phyloP scores from a whole-genome alignment of 176 grass and related monocot species.

The Zoysia japonica region DNA sequence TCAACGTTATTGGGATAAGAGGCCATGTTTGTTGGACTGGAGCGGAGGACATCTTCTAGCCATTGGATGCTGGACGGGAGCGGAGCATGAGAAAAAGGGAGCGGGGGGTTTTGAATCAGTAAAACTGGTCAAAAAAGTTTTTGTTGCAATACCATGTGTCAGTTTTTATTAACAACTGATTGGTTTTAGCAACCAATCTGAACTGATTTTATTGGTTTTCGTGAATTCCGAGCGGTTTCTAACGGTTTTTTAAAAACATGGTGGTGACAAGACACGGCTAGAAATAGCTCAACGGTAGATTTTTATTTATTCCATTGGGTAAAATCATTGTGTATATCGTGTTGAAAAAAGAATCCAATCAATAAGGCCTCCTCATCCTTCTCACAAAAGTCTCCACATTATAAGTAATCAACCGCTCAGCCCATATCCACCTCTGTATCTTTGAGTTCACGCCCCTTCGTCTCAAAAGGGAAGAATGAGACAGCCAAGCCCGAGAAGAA shows the following conservation, averaged over 20 bases:
- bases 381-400: background rate
- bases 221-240: no score
- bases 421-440: constrained; percentile 59
- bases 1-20: no score
- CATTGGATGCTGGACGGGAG: background rate
- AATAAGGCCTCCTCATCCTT: background rate
- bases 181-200: no score
- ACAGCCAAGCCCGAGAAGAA: constrained; percentile 77
- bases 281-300: background rate
- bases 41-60: background rate
- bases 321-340: background rate
- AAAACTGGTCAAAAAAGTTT: no score
- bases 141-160: no score
- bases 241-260: no score
- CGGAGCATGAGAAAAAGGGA: background rate
- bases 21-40: no score
- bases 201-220: no score
- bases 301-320: background rate
- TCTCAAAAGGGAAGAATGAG: constrained; percentile 86
- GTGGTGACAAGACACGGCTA: background rate
- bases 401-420: constrained; percentile 23
- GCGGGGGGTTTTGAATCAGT: background rate
- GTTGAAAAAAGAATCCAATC: background rate
- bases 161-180: no score
- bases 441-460: constrained; percentile 62